Conservation (phyloP, 345 rosid genomes). For the Aquilaria sinensis region DNA sequence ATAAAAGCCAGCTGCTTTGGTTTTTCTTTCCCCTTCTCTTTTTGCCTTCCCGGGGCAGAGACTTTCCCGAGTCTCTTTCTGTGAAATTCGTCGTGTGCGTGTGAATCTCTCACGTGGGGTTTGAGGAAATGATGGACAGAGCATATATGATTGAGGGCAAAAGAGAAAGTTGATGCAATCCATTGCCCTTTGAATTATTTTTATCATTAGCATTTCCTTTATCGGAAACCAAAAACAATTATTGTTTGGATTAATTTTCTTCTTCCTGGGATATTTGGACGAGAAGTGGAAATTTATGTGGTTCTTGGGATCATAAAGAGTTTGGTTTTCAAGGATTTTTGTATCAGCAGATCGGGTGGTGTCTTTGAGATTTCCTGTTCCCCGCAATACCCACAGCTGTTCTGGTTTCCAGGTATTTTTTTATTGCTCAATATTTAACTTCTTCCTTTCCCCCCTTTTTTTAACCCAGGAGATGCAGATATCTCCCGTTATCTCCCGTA, state of each 20-base stretch:
- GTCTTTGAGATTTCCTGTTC: slow-evolving; percentile 41
- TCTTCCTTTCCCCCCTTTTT: slow-evolving; percentile 11
- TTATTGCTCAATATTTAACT: slow-evolving; percentile 22
- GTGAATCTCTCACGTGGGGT: slow-evolving; percentile 44
- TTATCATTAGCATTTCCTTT: slow-evolving; percentile 16
- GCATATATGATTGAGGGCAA: slow-evolving; percentile 39
- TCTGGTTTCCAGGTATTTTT: slow-evolving; percentile 50
- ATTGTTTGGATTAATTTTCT: slow-evolving; percentile 9
- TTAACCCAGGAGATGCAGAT: slow-evolving; percentile 5
- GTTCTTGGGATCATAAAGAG: slow-evolving; percentile 44
- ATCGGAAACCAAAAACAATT: slow-evolving; percentile 3
- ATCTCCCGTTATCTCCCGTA: not conserved
- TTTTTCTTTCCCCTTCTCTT: not conserved
- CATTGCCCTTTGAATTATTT: slow-evolving; percentile 23
- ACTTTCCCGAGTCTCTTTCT: slow-evolving; percentile 3
- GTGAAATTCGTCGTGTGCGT: slow-evolving; percentile 4
- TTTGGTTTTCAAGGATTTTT: slow-evolving; percentile 18
- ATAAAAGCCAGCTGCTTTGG: not conserved
- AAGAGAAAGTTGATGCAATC: slow-evolving; percentile 23
- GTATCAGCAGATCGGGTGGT: slow-evolving; percentile 34
- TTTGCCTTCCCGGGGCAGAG: slow-evolving; percentile 2
- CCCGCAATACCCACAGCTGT: slow-evolving; percentile 44
- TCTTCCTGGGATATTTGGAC: slow-evolving; percentile 11
- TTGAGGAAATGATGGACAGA: slow-evolving; percentile 35
- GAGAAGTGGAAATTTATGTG: slow-evolving; percentile 28